Base-by-base conservation (phyloP, 495 filamentous ascomycete species). In the Staphylotrichum longicolle region DNA sequence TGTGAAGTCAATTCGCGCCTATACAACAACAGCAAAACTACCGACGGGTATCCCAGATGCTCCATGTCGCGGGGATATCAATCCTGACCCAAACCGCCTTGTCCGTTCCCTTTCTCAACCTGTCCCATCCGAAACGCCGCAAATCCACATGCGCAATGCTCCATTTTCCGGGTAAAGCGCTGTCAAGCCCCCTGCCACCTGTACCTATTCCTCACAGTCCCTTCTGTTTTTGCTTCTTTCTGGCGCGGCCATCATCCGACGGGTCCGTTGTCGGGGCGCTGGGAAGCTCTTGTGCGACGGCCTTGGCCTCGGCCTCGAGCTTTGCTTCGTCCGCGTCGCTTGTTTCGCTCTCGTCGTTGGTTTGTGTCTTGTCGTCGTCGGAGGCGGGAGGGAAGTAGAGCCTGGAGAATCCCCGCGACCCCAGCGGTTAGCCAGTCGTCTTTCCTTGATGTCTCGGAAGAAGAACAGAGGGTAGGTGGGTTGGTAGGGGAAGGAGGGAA, bases 371-470 rank as follows among this genome's bases (percentile, higher is more conserved):
- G 20, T 61, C 63, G 35, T 60, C 63, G 11, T 72, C 71, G 39
- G 66, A 42, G 9, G 75, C 63, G 4, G 75, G 75, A 1, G 75
- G 75, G 60, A 79, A 76, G 61, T 72, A 73, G 0, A 68, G 61
- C 41, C 74, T 75, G 7, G 10, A 35, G 4, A 37, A 41, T 27
- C 20, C 20, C 20, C 20, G 20, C 20, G 20, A 27, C 20, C 20
- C 20, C 20, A 27, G 20, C 20, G 1, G 20, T 27, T 27, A 27
- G 20, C 20, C 1, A 27, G 20, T 27, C 20, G 20, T 27, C 20
- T 27, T 1, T 27, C 20, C 1, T 27, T 27, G 20, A 27, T 27
- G 20, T 27, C 20, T 27, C 37, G 37, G 37, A 6, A 7, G 37
- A 39, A 39, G 0, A 47, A 41, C 48, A 27, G 11, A 37, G 56